Evolutionary conservation across 1,139 yeast species (phyloP), one percentile per base, ranked within the genome.

Genomic region (Pichia sp.): DNA sequence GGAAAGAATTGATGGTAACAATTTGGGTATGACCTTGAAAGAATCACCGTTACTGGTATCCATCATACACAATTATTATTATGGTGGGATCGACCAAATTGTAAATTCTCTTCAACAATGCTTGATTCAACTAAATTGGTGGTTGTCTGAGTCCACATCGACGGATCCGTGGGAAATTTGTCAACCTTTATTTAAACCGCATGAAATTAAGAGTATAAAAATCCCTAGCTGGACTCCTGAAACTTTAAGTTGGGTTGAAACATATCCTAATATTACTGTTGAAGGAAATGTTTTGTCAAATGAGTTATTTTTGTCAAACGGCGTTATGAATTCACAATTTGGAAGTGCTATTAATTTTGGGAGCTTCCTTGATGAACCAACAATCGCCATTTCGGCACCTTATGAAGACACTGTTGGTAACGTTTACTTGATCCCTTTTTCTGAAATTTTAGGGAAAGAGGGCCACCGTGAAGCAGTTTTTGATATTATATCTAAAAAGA

Each of bases 11-110:
- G 37, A 47, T 2, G 42, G 42, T 10, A 39, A 38, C n/a, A 36
- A 37, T 41, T 27, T 45, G 29, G 36, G 37, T 39, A 28, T 46
- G 5, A 43, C 49, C 27, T 38, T 48, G 5, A 38, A 41, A 3
- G 56, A 60, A 36, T 72, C 79, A 1, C 80, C 81, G 0, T 52
- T 72, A 9, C 53, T 73, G 36, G 62, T 62, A 37, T 66, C 67
- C 26, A 50, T 66, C 3, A 44, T 77, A 10, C 77, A 73, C 41
- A 62, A 60, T 29, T 77, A 77, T 49, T 73, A 61, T 47, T 62
- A 71, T 39, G 82, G 83, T 2, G 82, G 82, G 0, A 45, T 74
- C 5, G 62, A 66, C 27, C 80, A 75, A 41, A 68, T 76, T 46
- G 58, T 66, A 3, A 53, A 57, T 38, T 64, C 76, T 1, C 61